Percentiles rank a stretch among this genome's conserved stretches.
These are phyloP conservation scores for Metarhizium guizhouense DNA, from an alignment of 2,329 filamentous ascomycete genomes.

Conservation along the genomic window DNA sequence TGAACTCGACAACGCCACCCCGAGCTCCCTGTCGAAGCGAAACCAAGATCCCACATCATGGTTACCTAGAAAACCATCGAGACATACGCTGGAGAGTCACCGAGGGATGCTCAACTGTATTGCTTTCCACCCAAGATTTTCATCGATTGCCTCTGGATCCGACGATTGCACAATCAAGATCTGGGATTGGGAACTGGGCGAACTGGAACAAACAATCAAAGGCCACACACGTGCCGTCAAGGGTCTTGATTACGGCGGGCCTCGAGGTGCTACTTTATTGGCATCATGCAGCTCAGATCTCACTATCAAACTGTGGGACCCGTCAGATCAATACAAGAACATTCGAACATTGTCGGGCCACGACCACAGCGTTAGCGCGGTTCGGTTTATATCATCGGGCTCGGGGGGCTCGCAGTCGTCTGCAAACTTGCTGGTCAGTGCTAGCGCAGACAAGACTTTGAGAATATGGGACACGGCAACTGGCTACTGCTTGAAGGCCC, in stretches of 20 bases:
- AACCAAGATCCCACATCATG: slow-evolving; percentile 80
- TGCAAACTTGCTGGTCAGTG: slow-evolving; percentile 72
- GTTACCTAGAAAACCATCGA: slow-evolving; percentile 75
- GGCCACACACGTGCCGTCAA: slow-evolving; percentile 84
- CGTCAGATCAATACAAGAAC: slow-evolving; percentile 84
- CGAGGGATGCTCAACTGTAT: slow-evolving; percentile 75
- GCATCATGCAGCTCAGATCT: slow-evolving; percentile 66
- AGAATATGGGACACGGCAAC: slow-evolving; percentile 88
- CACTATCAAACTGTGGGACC: slow-evolving; percentile 93
- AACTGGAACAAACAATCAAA: slow-evolving; percentile 83
- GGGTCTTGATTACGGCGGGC: slow-evolving; percentile 85
- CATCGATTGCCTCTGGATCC: slow-evolving; percentile 79
- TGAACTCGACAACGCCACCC: slow-evolving; percentile 79
- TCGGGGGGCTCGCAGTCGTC: slow-evolving; percentile 69
- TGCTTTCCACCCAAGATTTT: slow-evolving; percentile 88
- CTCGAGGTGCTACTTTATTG: slow-evolving; percentile 61
- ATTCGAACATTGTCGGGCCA: slow-evolving; percentile 86
- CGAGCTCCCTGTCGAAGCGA: slow-evolving; percentile 55
- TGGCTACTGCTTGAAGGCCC: slow-evolving; percentile 79
- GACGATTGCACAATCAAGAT: slow-evolving; percentile 94
- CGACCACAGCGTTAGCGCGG: slow-evolving; percentile 80
- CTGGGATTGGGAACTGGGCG: slow-evolving; percentile 93
- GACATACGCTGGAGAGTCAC: slow-evolving; percentile 78
- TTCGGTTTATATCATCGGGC: slow-evolving; percentile 78
- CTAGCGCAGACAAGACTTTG: slow-evolving; percentile 74